These are phyloP conservation scores for Cytospora mali DNA, from an alignment of 2,329 filamentous ascomycete species.

Conservation along the genomic window DNA sequence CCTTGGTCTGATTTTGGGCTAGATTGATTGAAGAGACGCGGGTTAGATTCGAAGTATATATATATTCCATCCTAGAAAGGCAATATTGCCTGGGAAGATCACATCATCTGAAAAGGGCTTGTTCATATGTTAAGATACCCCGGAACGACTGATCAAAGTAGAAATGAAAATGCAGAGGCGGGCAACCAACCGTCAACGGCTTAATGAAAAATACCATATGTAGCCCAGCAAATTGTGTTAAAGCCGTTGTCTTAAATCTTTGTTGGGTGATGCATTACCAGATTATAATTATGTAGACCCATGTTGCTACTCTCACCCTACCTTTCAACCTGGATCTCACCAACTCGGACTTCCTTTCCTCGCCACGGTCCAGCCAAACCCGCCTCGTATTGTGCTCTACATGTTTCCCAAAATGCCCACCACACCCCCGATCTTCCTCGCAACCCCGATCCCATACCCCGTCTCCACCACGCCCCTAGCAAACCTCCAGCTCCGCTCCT, in stretches of 20 bases:
- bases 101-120: not conserved
- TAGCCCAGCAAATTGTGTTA: not conserved
- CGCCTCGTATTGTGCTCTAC: constrained; percentile 12
- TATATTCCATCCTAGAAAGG: not conserved
- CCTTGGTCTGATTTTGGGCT: constrained; percentile 23
- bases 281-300: constrained; percentile 11
- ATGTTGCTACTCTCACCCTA: not conserved
- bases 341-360: not conserved
- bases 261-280: not conserved
- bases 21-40: not conserved
- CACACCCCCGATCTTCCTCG: constrained; percentile 32
- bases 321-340: not conserved
- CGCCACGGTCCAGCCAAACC: not conserved
- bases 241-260: not conserved
- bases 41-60: not conserved
- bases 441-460: constrained; percentile 54
- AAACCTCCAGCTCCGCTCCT: constrained; percentile 66
- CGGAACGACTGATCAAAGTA: not conserved
- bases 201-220: not conserved
- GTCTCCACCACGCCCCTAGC: constrained; percentile 62
- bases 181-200: not conserved
- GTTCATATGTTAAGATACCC: not conserved
- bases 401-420: constrained; percentile 35
- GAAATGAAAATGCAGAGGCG: not conserved
- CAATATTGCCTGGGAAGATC: not conserved